Evolutionary conservation across 2,329 filamentous ascomycete genomes (phyloP).

Genomic region (Penicillium sp.): DNA sequence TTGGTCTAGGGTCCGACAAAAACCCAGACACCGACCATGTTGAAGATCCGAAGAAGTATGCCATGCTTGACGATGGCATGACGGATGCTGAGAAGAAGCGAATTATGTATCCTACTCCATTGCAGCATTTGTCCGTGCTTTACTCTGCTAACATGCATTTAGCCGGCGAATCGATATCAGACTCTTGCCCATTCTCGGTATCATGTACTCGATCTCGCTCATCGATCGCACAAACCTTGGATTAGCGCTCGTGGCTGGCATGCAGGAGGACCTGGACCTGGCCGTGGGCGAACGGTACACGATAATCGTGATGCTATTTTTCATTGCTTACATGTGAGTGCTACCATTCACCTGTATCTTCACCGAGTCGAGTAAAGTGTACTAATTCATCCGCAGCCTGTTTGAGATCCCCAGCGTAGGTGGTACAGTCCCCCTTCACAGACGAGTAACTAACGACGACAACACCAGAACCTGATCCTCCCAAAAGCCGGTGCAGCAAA

Average conservation of each 20-base stretch:
- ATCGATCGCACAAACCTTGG: slow-evolving; percentile 47
- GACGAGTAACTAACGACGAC: not conserved
- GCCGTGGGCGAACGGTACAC: slow-evolving; percentile 32
- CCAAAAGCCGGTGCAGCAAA: slow-evolving; percentile 33
- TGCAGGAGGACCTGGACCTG: slow-evolving; percentile 33
- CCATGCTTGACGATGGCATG: not conserved
- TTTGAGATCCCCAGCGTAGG: slow-evolving; percentile 23
- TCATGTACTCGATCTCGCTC: slow-evolving; percentile 45
- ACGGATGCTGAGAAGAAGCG: not conserved
- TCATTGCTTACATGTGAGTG: slow-evolving; percentile 32
- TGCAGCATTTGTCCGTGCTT: no score
- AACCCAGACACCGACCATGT: not conserved
- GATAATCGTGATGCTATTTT: slow-evolving; percentile 34
- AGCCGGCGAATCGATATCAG: slow-evolving; percentile 37
- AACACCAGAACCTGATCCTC: slow-evolving; percentile 30
- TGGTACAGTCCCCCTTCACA: not conserved
- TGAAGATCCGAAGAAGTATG: not conserved
- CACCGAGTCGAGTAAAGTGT: no score
- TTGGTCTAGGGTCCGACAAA: no score
- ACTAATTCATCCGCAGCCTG: slow-evolving; percentile 5
- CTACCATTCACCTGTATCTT: no score
- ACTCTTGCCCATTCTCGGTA: slow-evolving; percentile 45
- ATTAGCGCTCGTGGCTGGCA: slow-evolving; percentile 36
- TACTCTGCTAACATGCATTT: not conserved
- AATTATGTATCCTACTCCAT: not conserved